Conservation (phyloP, 2,329 filamentous ascomycete genomes). For the Alternaria angustiovoidea region DNA sequence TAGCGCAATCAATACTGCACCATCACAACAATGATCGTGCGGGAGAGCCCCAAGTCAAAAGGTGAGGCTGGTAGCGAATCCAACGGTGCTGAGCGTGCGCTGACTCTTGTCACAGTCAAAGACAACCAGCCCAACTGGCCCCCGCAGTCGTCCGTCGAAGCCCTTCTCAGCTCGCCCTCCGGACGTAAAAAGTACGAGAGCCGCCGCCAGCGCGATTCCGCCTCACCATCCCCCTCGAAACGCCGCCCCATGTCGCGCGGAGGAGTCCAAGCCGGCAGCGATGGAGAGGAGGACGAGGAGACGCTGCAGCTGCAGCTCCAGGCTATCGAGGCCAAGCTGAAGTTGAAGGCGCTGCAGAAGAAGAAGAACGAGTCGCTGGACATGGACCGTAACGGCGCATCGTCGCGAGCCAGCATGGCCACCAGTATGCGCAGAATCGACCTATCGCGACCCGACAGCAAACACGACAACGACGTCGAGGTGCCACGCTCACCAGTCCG, state of each 20-base stretch:
- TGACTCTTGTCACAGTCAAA: slow-evolving; percentile 44
- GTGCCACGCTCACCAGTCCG: slow-evolving; percentile 78
- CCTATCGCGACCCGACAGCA: slow-evolving; percentile 32
- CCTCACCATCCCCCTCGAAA: slow-evolving; percentile 66
- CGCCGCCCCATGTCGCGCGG: slow-evolving; percentile 40
- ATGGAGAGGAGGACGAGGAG: slow-evolving; percentile 75
- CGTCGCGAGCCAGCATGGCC: slow-evolving; percentile 40
- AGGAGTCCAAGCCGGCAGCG: slow-evolving; percentile 17
- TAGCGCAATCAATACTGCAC: slow-evolving; percentile 21
- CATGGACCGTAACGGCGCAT: slow-evolving; percentile 30
- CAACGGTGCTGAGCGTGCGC: slow-evolving; percentile 10
- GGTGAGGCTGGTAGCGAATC: slow-evolving; percentile 33
- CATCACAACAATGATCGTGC: slow-evolving; percentile 53
- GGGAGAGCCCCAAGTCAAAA: slow-evolving; percentile 57
- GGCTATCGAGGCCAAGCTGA: slow-evolving; percentile 86
- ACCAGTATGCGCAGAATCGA: slow-evolving; percentile 32
- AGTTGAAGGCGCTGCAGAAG: slow-evolving; percentile 83
- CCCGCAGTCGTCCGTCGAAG: slow-evolving; percentile 68
- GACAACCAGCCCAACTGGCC: slow-evolving; percentile 62
- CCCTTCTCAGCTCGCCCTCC: slow-evolving; percentile 73
- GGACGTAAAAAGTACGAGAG: slow-evolving; percentile 79
- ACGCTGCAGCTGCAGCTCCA: slow-evolving; percentile 84
- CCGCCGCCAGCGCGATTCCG: slow-evolving; percentile 65
- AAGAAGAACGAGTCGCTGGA: slow-evolving; percentile 43
- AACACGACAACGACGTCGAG: slow-evolving; percentile 61